Base-by-base conservation (phyloP, 805 yeast species). In the Jamesozyma jinghongensis region DNA sequence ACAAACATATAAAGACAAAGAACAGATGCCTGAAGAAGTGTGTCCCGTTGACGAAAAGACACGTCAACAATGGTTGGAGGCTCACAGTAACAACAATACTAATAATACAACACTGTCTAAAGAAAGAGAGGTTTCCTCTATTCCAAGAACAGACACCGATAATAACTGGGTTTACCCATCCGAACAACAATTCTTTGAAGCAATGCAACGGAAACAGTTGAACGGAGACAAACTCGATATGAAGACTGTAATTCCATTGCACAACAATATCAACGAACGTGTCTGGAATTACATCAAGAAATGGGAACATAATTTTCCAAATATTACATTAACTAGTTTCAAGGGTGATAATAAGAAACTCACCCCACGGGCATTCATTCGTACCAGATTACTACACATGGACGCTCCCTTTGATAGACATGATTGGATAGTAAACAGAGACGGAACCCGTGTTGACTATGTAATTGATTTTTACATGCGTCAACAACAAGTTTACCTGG, bases 161-260 rank as follows among this genome's bases (percentile, higher is more conserved):
- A 52, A 70, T 0, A 83, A 88, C 64, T 90, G 98, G 98, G 72
- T 90, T 1, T 90, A 90, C 57, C 98, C 98, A 7, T 85, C 95
- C 3, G 94, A 90, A 59, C 84, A 85, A 58, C 97, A 90, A 67
- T 90, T 90, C 57, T 90, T 69, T 60, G 92, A 86, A 43, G 96
- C 97, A 8, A 92, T 90, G 97, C 69, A 75, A 50, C 74, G 97
- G 37, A 90, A 90, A 56, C 75, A 85, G 42, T 85, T 95, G 87
- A 71, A 79, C 39, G 96, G 97, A 1, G 66, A 76, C 10, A 82
- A 82, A 0, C 60, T 65, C 6, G 97, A 88, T 56, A 90, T 90
- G 98, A 68, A 75, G 47, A 75, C 90, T 1, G 85, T 90, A 14
- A 95, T 90, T 3, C 97, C 97, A 1, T 81, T 90, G 33, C 98